Evolutionary conservation across 1,139 yeast species (phyloP), one percentile per base, ranked within the genome.

Genomic region (Sugiyamaella sp.): DNA sequence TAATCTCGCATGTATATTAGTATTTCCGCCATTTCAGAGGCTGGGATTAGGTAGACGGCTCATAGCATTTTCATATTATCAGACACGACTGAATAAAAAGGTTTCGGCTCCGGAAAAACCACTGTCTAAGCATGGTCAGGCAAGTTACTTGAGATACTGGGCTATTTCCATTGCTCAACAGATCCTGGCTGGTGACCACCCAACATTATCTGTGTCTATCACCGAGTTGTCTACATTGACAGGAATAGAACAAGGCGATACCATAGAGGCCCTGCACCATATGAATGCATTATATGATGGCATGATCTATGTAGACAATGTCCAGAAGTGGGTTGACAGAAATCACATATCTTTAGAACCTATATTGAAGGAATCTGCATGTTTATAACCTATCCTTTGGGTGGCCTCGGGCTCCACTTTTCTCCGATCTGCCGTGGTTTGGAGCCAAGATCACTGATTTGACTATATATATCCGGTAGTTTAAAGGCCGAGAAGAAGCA

Each of bases 81-180:
- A 89, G 19, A 88, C 96, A 0, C 57, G 75, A 48, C 79, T 62
- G 67, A 87, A 71, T 71, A 82, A 68, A 65, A 71, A 74, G 47
- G 69, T 76, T 27, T 90, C 97, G 54, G 96, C 97, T 0, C 99
- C 99, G 0, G 99, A 93, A 67, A 80, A 84, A 60, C 99, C 99
- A 0, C 73, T 93, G 17, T 87, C 96, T 4, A 85, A 86, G 0
- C 87, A 82, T 68, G 99, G 99, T 0, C 77, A 79, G 50, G 74
- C 81, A 3, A 81, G 91, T 3, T 93, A 90, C 64, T 64, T 86
- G 32, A 73, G 79, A n/a, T 91, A 80, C 69, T 93, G 99, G 99
- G 76, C 88, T 12, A 75, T 77, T 46, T 66, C 74, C 2, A 61
- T 86, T 1, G 74, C 79, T 0, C 50, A 46, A 33, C 45, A 25